Evolutionary conservation across 805 yeast species (phyloP).

Genomic region (Wickerhamomyces canadensis): DNA sequence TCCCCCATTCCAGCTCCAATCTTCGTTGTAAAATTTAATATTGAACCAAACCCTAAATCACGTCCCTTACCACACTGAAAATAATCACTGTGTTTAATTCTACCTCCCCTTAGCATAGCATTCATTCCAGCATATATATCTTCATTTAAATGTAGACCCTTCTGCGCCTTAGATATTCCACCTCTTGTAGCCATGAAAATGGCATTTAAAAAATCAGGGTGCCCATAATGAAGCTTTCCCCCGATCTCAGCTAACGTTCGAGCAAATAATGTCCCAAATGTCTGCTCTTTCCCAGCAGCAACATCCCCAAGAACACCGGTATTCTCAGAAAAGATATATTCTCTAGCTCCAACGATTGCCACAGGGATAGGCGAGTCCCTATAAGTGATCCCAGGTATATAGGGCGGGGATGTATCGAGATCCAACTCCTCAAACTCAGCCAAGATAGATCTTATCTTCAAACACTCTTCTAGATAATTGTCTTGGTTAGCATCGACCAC

Average conservation of each 20-base stretch:
- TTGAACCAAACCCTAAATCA: conserved; percentile 90
- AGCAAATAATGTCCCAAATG: conserved; percentile 93
- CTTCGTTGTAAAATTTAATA: conserved; percentile 88
- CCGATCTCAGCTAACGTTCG: conserved; percentile 91
- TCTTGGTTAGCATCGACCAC: conserved; percentile 96
- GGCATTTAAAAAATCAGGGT: conserved; percentile 90
- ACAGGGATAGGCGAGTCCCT: conserved; percentile 47
- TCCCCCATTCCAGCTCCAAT: conserved; percentile 99
- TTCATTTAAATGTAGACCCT: conserved; percentile 87
- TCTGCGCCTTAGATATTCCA: conserved; percentile 92
- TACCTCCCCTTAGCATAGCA: conserved; percentile 84
- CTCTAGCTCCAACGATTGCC: conserved; percentile 93
- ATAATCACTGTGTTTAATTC: conserved; percentile 92
- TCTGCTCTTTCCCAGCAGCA: conserved; percentile 96
- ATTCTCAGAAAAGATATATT: conserved; percentile 88
- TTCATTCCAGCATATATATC: conserved; percentile 96
- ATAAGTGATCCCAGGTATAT: conserved; percentile 51
- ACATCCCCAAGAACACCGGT: conserved; percentile 91
- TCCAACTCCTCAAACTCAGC: conserved; percentile 87
- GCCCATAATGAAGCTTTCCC: conserved; percentile 93
- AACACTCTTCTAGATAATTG: conserved; percentile 89
- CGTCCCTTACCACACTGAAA: conserved; percentile 97
- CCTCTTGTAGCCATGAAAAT: conserved; percentile 94
- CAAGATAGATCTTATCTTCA: conserved; percentile 80
- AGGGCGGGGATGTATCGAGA: conserved; percentile 44